Percentiles rank a stretch among this genome's conserved stretches.
Evolutionary conservation across 257 asterid genomes (phyloP).

Genomic region (Solanum pennellii): DNA sequence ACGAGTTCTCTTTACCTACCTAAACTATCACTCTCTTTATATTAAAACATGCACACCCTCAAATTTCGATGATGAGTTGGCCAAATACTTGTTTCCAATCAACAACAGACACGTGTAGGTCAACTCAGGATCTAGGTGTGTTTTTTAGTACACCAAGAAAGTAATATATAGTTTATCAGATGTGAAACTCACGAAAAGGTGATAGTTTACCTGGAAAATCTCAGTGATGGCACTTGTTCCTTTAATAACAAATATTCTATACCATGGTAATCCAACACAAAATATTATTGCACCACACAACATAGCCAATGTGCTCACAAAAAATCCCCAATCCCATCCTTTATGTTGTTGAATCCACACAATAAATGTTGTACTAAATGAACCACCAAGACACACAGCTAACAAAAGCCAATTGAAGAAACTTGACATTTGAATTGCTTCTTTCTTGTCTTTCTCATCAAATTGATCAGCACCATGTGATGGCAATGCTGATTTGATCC

Average conservation of each 20-base stretch:
- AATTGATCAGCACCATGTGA: constrained; percentile 81
- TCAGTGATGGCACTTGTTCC: constrained; percentile 56
- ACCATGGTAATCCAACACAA: constrained; percentile 36
- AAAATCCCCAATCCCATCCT: constrained; percentile 67
- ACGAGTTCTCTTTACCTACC: neutral
- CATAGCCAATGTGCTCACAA: constrained; percentile 41
- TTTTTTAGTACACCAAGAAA: neutral
- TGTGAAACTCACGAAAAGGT: neutral
- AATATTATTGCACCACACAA: constrained; percentile 27
- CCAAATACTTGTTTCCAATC: neutral
- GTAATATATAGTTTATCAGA: neutral
- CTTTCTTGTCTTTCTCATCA: constrained; percentile 49
- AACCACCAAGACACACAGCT: constrained; percentile 46
- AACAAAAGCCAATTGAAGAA: constrained; percentile 64
- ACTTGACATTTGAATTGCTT: constrained; percentile 39
- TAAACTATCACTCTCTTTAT: neutral
- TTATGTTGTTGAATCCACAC: constrained; percentile 68
- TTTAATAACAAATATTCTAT: constrained; percentile 42
- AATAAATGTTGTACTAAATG: constrained; percentile 35
- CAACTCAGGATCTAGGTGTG: neutral
- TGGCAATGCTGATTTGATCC: constrained; percentile 57
- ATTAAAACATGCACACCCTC: neutral
- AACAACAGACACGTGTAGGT: neutral
- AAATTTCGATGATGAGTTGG: neutral
- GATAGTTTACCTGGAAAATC: constrained; percentile 31